These are phyloP conservation scores for Pseudocercospora pini-densiflorae DNA, from an alignment of 2,329 filamentous ascomycete species.

Conservation along the genomic window DNA sequence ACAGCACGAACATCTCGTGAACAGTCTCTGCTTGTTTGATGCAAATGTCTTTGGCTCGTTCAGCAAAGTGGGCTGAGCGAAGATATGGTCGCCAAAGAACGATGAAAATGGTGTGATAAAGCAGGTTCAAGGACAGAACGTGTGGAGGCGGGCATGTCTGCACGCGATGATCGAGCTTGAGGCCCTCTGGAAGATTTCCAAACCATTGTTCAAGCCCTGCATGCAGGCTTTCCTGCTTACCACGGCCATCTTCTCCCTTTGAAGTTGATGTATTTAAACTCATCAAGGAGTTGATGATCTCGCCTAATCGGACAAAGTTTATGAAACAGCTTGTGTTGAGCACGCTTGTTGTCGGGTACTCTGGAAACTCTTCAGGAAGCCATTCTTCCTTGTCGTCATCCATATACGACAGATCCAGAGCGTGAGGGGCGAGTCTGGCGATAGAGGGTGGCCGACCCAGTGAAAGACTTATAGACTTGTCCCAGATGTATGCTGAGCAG, in stretches of 20 bases:
- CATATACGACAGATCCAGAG: slow-evolving; percentile 2
- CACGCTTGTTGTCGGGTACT: slow-evolving; percentile 2
- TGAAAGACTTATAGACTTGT: slow-evolving; percentile 10
- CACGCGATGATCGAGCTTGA: not conserved
- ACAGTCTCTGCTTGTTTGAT: slow-evolving; percentile 1
- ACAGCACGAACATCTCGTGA: slow-evolving; percentile 9
- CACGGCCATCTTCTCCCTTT: not conserved
- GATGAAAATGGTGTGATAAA: slow-evolving; percentile 9
- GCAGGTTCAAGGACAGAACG: slow-evolving; percentile 8
- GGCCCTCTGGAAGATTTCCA: not conserved
- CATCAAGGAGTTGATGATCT: slow-evolving; percentile 6
- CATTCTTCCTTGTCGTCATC: slow-evolving; percentile 5
- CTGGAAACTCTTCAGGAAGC: slow-evolving; percentile 6
- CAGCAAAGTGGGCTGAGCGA: not conserved
- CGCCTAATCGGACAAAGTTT: slow-evolving; percentile 1
- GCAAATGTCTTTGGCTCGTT: not conserved
- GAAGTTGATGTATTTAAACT: not conserved
- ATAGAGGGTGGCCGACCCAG: slow-evolving; percentile 7
- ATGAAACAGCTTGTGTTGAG: slow-evolving; percentile 6
- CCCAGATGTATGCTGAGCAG: slow-evolving; percentile 9
- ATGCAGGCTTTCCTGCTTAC: not conserved
- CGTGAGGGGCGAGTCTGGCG: not conserved
- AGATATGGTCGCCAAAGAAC: slow-evolving; percentile 11
- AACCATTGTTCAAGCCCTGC: not conserved
- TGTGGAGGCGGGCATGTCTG: slow-evolving; percentile 10